Evolutionary conservation across 2,329 filamentous ascomycete genomes (phyloP).

Genomic region (Penicillium sp.): DNA sequence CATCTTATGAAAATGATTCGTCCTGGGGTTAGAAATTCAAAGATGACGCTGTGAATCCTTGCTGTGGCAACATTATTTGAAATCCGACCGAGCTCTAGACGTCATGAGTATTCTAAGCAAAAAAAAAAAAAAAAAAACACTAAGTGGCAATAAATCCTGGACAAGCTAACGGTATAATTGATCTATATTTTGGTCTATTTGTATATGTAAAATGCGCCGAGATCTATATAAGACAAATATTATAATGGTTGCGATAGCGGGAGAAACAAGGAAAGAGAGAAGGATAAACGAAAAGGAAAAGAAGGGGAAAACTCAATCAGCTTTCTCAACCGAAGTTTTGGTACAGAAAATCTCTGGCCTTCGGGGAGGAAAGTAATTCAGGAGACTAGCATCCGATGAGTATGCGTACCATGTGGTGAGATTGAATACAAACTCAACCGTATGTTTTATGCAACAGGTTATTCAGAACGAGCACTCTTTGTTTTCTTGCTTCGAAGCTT

Average conservation of each 20-base stretch:
- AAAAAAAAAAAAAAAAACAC: too few species aligned
- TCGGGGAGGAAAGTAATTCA: not conserved
- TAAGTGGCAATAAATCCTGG: too few species aligned
- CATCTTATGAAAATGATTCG: too few species aligned
- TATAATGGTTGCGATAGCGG: not conserved
- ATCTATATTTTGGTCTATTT: not conserved
- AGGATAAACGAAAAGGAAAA: not conserved
- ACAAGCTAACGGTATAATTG: not conserved
- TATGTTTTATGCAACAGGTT: not conserved
- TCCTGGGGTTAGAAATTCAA: too few species aligned
- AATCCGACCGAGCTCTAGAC: too few species aligned
- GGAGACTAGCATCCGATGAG: not conserved
- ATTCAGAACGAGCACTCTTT: constrained; percentile 44
- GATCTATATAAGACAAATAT: not conserved
- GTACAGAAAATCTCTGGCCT: not conserved
- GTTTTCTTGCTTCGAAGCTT: constrained; percentile 51
- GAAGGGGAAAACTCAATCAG: not conserved
- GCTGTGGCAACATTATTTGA: too few species aligned
- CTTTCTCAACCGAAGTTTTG: not conserved
- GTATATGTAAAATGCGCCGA: not conserved
- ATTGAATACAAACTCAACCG: not conserved
- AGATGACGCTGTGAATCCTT: too few species aligned
- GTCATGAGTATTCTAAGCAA: too few species aligned
- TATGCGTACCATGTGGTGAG: not conserved
- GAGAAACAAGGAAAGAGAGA: not conserved